Percentiles rank a stretch among this genome's conserved stretches.
These are phyloP conservation scores for Cicer yamashitae DNA, from an alignment of 306 rosid species.

Conservation along the genomic window DNA sequence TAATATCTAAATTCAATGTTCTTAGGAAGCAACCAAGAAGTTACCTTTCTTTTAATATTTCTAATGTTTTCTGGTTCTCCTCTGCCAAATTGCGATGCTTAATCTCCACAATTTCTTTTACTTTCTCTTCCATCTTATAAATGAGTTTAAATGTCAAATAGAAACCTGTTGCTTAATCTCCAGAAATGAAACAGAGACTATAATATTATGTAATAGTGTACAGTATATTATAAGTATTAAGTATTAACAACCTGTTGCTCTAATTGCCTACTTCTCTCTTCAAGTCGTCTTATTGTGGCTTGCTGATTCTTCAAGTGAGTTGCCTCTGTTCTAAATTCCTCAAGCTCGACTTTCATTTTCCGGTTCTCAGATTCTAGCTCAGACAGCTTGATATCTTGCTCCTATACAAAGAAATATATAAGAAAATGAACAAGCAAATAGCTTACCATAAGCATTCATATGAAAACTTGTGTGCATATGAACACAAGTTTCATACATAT, in stretches of 20 bases:
- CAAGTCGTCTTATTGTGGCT: constrained; percentile 97
- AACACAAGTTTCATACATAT: constrained; percentile 32
- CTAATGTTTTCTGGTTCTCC: constrained; percentile 93
- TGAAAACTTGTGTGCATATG: neutral
- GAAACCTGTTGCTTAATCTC: constrained; percentile 31
- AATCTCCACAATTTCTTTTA: constrained; percentile 95
- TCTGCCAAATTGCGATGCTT: constrained; percentile 97
- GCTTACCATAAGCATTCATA: constrained; percentile 19
- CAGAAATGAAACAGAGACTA: constrained; percentile 21
- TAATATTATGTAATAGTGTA: constrained; percentile 27
- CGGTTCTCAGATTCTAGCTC: constrained; percentile 92
- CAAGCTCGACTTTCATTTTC: constrained; percentile 99
- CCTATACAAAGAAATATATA: constrained; percentile 59
- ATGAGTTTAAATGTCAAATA: constrained; percentile 41
- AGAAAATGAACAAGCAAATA: constrained; percentile 36
- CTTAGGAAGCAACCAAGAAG: neutral
- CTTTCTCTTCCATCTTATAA: constrained; percentile 92
- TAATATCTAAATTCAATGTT: constrained; percentile 1
- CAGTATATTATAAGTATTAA: constrained; percentile 43
- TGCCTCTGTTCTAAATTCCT: constrained; percentile 97
- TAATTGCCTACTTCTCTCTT: constrained; percentile 92
- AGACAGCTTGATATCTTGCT: constrained; percentile 85
- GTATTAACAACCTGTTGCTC: constrained; percentile 81
- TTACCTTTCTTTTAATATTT: constrained; percentile 91
- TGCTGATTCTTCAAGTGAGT: constrained; percentile 97